Base-by-base conservation (phyloP, 805 yeast species). In the Candida dajiaensis region DNA sequence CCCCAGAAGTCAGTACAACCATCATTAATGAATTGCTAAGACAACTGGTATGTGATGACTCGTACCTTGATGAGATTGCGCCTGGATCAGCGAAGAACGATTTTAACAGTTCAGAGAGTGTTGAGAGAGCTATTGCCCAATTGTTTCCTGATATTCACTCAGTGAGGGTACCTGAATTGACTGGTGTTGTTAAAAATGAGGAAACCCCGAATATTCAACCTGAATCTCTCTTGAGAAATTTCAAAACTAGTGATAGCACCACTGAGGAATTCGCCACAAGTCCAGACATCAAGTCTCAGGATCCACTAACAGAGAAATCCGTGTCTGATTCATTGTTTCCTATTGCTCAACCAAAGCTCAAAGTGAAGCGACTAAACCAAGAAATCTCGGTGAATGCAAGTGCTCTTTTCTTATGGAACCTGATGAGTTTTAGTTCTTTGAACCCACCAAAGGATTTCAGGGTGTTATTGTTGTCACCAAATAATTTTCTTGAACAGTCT, bases 371-470 rank as follows among this genome's bases (percentile, higher is more conserved):
- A 19, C 45, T 65, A 43, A 67, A 71, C 41, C 68, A 72, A 42
- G 68, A 60, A 25, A 65, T 70, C 47, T 74, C 69, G 29, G 68
- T 75, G 38, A 79, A 73, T 58, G 72, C 72, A 54, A 67, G 72
- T 28, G 79, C 77, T 41, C 61, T 74, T 16, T 62, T 64, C 48
- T 76, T 74, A 55, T 83, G 83, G 89, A 79, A 70, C 54, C 65
- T 72, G 39, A 58, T 85, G 54, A 76, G 78, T 48, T 70, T 85
- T 42, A 72, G 74, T 39, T 87, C 92, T 0, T 54, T 74, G 8
- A 59, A 62, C 21, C 74, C 72, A 1, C 62, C 66, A 1, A 82
- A 83, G 50, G 67, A 76, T 48, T 75, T 82, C 48, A 76, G 75
- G 46, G 62, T 80, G 8, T 50, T 84, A 9, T 55, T 82, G 49